These are phyloP conservation scores for Zygoascus hellenicus DNA, from an alignment of 1,139 yeast genomes.

Conservation along the genomic window DNA sequence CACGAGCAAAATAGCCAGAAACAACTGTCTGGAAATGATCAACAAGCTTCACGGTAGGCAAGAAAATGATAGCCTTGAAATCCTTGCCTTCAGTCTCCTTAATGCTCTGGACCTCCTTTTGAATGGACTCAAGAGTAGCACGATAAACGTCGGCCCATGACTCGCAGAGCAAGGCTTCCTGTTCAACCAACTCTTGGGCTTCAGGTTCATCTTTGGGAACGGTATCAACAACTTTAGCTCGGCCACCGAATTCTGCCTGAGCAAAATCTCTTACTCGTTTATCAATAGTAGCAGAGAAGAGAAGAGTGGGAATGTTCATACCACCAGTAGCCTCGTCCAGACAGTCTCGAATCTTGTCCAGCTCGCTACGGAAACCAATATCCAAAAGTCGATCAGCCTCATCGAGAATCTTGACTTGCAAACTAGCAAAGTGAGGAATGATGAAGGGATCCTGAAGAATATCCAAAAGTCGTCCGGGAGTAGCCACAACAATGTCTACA, in stretches of 20 bases:
- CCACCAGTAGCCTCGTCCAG: conserved; percentile 34
- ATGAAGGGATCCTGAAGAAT: conserved; percentile 43
- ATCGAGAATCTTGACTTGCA: conserved; percentile 69
- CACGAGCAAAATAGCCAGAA: conserved; percentile 20
- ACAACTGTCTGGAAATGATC: conserved; percentile 46
- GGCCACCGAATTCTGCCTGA: conserved; percentile 53
- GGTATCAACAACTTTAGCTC: conserved; percentile 67
- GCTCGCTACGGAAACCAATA: conserved; percentile 64
- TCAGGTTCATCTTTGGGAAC: conserved; percentile 70
- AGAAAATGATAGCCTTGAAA: conserved; percentile 75
- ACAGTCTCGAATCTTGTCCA: conserved; percentile 48
- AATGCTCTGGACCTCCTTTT: conserved; percentile 18
- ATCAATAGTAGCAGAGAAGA: conserved; percentile 87
- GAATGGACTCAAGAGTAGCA: conserved; percentile 28
- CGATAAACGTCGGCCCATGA: conserved; percentile 34
- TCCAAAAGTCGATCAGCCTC: conserved; percentile 84
- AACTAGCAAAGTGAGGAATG: conserved; percentile 44
- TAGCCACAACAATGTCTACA: conserved; percentile 66
- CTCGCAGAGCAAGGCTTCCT: conserved; percentile 50
- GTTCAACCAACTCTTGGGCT: conserved; percentile 71
- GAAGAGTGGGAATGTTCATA: conserved; percentile 52
- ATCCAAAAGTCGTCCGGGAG: conserved; percentile 84
- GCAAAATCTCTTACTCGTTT: conserved; percentile 63
- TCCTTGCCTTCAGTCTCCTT: conserved; percentile 26
- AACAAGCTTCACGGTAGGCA: conserved; percentile 71